Evolutionary conservation across 179 eudicot species (phyloP).

Genomic region (Sideroxylon spinosum): DNA sequence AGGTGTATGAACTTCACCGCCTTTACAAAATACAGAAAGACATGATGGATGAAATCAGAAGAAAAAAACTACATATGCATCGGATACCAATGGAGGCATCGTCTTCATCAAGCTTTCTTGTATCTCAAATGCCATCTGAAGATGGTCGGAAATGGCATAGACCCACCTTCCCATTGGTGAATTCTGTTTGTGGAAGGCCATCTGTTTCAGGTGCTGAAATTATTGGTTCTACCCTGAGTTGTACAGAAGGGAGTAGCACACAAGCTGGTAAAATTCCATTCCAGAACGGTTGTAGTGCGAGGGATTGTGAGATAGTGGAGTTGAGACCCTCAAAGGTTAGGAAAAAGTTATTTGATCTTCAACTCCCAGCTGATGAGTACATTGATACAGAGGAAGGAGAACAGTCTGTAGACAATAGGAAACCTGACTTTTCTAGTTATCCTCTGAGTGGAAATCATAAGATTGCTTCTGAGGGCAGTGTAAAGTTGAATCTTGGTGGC

Average conservation of each 20-base stretch:
- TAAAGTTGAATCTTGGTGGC: constrained; percentile 21
- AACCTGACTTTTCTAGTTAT: constrained; percentile 21
- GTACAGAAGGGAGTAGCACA: constrained; percentile 38
- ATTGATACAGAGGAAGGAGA: constrained; percentile 64
- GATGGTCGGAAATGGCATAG: constrained; percentile 43
- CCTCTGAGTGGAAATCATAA: constrained; percentile 26
- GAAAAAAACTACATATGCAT: constrained; percentile 40
- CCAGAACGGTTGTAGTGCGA: constrained; percentile 35
- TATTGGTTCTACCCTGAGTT: constrained; percentile 32
- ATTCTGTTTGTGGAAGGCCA: constrained; percentile 29
- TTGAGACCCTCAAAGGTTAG: constrained; percentile 53
- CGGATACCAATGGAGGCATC: constrained; percentile 42
- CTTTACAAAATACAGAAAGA: constrained; percentile 72
- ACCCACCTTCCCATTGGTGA: constrained; percentile 28
- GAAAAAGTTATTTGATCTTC: constrained; percentile 39
- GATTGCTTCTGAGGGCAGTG: constrained; percentile 30
- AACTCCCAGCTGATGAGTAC: constrained; percentile 77
- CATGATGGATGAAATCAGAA: constrained; percentile 64
- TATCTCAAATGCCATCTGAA: constrained; percentile 39
- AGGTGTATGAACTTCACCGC: constrained; percentile 83
- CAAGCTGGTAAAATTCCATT: constrained; percentile 26
- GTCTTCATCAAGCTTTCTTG: constrained; percentile 50
- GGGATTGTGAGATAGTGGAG: constrained; percentile 48
- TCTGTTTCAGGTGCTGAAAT: constrained; percentile 30
- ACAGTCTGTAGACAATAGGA: constrained; percentile 26